phyloP scores from a whole-genome alignment of 2,329 filamentous ascomycete genomes.

The Bipolaris cookei region DNA sequence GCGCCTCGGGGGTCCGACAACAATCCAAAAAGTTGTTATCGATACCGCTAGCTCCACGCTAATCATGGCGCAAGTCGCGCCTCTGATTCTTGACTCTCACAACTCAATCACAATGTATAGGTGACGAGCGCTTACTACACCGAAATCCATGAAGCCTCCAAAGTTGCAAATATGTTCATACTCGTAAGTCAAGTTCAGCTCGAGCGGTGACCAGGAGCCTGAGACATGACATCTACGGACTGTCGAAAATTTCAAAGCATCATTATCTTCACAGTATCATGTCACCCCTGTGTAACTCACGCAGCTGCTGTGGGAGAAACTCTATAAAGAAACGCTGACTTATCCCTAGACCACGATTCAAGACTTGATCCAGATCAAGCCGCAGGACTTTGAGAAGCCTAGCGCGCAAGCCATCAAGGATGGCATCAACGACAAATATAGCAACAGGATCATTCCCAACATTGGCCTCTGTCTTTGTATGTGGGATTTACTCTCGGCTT shows the following conservation, averaged over 20 bases:
- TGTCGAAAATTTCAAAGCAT: constrained; percentile 13
- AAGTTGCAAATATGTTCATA: constrained; percentile 45
- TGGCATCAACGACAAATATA: constrained; percentile 95
- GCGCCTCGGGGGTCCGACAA: constrained; percentile 20
- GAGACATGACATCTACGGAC: not conserved
- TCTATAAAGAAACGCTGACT: not conserved
- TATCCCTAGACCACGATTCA: constrained; percentile 79
- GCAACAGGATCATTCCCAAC: constrained; percentile 96
- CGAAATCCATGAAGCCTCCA: constrained; percentile 37
- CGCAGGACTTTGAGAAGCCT: constrained; percentile 83
- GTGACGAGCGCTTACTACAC: constrained; percentile 20
- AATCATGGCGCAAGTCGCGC: constrained; percentile 10
- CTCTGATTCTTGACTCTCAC: constrained; percentile 9
- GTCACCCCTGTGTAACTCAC: not conserved
- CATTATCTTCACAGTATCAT: not conserved
- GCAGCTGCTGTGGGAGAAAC: no score
- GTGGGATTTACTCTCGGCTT: constrained; percentile 87
- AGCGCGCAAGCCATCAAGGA: constrained; percentile 89
- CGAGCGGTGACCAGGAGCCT: not conserved
- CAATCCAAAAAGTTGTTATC: constrained; percentile 25
- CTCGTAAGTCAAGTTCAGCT: constrained; percentile 38
- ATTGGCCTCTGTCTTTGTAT: constrained; percentile 92
- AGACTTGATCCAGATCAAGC: constrained; percentile 91
- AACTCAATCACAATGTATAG: constrained; percentile 14
- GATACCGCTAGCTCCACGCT: constrained; percentile 26